These are phyloP conservation scores for Nicotiana paniculata DNA, from an alignment of 257 asterid species.

Conservation along the genomic window DNA sequence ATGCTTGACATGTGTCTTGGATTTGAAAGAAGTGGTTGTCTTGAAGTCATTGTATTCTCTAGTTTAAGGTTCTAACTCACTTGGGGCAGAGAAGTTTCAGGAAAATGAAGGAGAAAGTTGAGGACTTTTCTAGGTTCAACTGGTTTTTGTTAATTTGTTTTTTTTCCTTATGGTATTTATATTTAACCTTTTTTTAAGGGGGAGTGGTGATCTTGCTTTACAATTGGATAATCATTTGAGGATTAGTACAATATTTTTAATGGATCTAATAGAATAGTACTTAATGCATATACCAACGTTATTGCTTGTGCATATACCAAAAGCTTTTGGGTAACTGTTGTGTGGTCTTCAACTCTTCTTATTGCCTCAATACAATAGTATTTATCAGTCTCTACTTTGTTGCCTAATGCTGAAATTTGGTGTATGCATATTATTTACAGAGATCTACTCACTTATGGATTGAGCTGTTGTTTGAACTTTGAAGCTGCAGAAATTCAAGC, in stretches of 20 bases:
- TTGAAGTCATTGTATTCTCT: conserved; percentile 43
- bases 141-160: background rate
- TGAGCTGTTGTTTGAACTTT: no score
- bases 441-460: no score
- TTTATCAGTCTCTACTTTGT: no score
- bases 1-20: conserved; percentile 37
- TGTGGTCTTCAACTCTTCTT: conserved; percentile 9
- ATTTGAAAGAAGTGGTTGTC: conserved; percentile 43
- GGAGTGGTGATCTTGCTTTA: conserved; percentile 17
- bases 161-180: background rate
- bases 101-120: conserved; percentile 14
- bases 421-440: no score
- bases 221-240: conserved; percentile 28
- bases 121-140: background rate
- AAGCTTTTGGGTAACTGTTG: conserved; percentile 1
- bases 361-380: background rate
- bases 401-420: no score
- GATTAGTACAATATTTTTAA: background rate
- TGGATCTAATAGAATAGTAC: background rate
- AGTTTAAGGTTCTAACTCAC: background rate
- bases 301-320: background rate
- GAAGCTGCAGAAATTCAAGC: no score
- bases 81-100: conserved; percentile 3
- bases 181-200: background rate
- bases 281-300: background rate